Evolutionary conservation across 1,284 basidiomycete species (phyloP).

Genomic region (Melampsora allii-populina): DNA sequence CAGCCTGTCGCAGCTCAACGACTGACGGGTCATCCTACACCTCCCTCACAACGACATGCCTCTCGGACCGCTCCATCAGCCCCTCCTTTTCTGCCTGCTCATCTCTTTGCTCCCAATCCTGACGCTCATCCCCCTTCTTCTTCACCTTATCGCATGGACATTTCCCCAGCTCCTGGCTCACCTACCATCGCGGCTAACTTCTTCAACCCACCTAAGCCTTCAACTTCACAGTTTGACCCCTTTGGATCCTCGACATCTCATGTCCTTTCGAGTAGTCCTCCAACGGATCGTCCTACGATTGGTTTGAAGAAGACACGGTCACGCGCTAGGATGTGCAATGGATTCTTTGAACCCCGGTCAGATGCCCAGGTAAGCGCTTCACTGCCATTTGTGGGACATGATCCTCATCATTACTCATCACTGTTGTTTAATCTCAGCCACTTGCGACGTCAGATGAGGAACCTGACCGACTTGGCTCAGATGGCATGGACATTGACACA

Average conservation of each 20-base stretch:
- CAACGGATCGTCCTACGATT: slow-evolving; percentile 17
- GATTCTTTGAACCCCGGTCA: not conserved
- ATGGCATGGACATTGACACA: slow-evolving; percentile 38
- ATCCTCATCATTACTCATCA: not conserved
- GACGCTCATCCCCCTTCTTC: slow-evolving; percentile 32
- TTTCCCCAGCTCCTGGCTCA: slow-evolving; percentile 14
- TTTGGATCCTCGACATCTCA: slow-evolving; percentile 6
- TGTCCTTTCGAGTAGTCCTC: slow-evolving; percentile 1
- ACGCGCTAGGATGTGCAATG: slow-evolving; percentile 5
- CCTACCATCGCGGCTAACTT: not conserved
- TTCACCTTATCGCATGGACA: slow-evolving; percentile 36
- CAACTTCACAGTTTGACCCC: slow-evolving; percentile 13
- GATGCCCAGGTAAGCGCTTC: not conserved
- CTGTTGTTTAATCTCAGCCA: not conserved
- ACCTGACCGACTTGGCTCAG: not conserved
- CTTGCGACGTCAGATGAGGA: slow-evolving; percentile 1
- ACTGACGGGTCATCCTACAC: slow-evolving; percentile 7
- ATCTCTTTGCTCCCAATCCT: slow-evolving; percentile 38
- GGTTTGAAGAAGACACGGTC: slow-evolving; percentile 7
- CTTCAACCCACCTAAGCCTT: not conserved
- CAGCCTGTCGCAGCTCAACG: not conserved
- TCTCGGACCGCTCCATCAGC: not conserved
- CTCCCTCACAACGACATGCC: slow-evolving; percentile 1
- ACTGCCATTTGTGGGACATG: not conserved
- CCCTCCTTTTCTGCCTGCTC: slow-evolving; percentile 15